phyloP scores from a whole-genome alignment of 805 yeast species.

The Starmerella asiatica region DNA sequence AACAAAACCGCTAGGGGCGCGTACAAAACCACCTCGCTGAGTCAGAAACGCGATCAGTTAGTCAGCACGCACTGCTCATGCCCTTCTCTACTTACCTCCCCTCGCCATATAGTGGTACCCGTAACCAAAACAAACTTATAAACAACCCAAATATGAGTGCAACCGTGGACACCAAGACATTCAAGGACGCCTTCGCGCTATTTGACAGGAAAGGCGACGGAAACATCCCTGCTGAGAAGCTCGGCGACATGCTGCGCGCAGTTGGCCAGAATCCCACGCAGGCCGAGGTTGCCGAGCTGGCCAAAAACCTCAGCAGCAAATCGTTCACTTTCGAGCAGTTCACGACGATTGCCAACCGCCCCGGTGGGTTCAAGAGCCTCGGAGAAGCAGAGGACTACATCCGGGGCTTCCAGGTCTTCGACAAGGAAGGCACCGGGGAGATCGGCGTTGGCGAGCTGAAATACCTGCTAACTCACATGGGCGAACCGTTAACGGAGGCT shows the following conservation, averaged over 20 bases:
- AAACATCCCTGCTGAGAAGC: constrained; percentile 62
- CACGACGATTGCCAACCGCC: constrained; percentile 64
- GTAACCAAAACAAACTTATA: neutral
- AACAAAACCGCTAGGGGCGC: too few relatives aligned
- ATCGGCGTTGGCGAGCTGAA: constrained; percentile 95
- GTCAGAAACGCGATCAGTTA: too few relatives aligned
- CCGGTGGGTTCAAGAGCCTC: constrained; percentile 62
- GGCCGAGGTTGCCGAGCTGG: constrained; percentile 60
- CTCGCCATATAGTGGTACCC: too few relatives aligned
- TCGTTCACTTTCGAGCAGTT: constrained; percentile 60
- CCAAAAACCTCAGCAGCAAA: constrained; percentile 29
- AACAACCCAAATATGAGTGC: constrained; percentile 10
- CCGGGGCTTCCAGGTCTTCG: constrained; percentile 94
- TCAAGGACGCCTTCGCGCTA: constrained; percentile 89
- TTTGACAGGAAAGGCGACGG: constrained; percentile 96
- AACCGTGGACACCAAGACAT: constrained; percentile 31
- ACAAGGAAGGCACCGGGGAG: constrained; percentile 87
- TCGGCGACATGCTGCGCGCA: constrained; percentile 90
- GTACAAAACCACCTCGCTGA: too few relatives aligned
- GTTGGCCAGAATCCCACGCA: constrained; percentile 97
- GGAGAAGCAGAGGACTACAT: constrained; percentile 89
- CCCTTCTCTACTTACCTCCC: too few relatives aligned
- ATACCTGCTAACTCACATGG: constrained; percentile 87
- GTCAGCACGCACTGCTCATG: too few relatives aligned
- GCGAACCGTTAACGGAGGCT: constrained; percentile 77